Conservation (phyloP, 805 yeast species). For the Sugiyamaella americana region DNA sequence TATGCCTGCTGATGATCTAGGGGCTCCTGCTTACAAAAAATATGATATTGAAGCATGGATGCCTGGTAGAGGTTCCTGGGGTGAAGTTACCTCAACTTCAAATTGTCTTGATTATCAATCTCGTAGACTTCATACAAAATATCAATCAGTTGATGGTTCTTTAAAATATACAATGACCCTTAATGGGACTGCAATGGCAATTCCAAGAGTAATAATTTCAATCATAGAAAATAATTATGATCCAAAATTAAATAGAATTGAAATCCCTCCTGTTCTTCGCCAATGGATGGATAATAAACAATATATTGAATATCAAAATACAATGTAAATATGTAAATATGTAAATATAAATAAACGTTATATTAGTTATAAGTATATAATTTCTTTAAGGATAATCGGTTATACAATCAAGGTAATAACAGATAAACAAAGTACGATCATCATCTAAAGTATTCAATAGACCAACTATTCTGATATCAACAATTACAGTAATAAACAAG, state of each 20-base stretch:
- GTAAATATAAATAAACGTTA: too few species aligned
- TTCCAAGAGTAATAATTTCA: constrained; percentile 86
- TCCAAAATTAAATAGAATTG: constrained; percentile 44
- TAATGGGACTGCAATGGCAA: constrained; percentile 94
- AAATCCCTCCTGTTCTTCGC: constrained; percentile 62
- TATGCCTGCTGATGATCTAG: constrained; percentile 88
- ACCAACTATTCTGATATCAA: too few species aligned
- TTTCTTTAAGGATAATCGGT: too few species aligned
- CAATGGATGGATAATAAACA: constrained; percentile 66
- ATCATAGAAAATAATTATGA: constrained; percentile 82
- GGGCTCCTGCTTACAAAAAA: constrained; percentile 88
- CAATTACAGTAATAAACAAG: too few species aligned
- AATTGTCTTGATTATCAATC: constrained; percentile 91
- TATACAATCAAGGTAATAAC: too few species aligned
- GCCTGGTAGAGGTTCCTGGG: constrained; percentile 94
- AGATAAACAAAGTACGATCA: too few species aligned
- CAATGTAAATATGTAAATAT: too few species aligned
- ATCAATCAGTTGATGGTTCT: constrained; percentile 33
- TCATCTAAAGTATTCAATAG: too few species aligned
- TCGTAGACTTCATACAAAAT: constrained; percentile 69
- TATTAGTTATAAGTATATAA: too few species aligned
- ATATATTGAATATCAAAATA: constrained; percentile 22
- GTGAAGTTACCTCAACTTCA: constrained; percentile 86
- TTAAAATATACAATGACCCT: constrained; percentile 65
- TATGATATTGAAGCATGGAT: constrained; percentile 96